Evolutionary conservation across 805 yeast genomes (phyloP).

Genomic region (Maudiozyma serrabonitensis): DNA sequence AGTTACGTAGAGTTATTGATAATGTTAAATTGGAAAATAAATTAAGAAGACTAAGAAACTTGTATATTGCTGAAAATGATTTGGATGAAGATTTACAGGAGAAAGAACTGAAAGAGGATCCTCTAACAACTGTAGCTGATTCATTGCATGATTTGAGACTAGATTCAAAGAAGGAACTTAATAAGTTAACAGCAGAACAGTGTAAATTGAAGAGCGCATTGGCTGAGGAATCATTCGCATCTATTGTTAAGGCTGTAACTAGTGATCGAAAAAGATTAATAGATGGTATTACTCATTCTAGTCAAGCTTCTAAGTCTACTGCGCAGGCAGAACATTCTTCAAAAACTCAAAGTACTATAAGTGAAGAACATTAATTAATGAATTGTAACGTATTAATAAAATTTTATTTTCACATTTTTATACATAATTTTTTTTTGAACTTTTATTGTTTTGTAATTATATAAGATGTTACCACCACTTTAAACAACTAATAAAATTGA

Average conservation of each 20-base stretch:
- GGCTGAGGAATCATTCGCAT: conserved; percentile 52
- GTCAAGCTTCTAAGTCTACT: neutral
- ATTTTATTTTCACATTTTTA: too few species aligned
- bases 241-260: conserved; percentile 59
- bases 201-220: conserved; percentile 31
- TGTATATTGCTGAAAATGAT: conserved; percentile 39
- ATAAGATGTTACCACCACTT: too few species aligned
- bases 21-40: conserved; percentile 73
- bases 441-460: too few species aligned
- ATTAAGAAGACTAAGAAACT: conserved; percentile 56
- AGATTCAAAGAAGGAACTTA: conserved; percentile 5
- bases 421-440: too few species aligned
- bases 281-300: conserved; percentile 10
- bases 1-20: conserved; percentile 79
- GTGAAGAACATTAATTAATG: neutral
- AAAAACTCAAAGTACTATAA: neutral
- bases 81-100: conserved; percentile 27
- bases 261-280: conserved; percentile 41
- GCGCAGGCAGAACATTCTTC: neutral
- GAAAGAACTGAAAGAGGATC: conserved; percentile 1
- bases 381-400: too few species aligned
- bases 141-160: conserved; percentile 11
- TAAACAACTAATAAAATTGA: too few species aligned
- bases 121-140: conserved; percentile 15
- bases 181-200: conserved; percentile 7